Conservation (phyloP, 768 basidiomycete genomes). For the Cyathus striatus region DNA sequence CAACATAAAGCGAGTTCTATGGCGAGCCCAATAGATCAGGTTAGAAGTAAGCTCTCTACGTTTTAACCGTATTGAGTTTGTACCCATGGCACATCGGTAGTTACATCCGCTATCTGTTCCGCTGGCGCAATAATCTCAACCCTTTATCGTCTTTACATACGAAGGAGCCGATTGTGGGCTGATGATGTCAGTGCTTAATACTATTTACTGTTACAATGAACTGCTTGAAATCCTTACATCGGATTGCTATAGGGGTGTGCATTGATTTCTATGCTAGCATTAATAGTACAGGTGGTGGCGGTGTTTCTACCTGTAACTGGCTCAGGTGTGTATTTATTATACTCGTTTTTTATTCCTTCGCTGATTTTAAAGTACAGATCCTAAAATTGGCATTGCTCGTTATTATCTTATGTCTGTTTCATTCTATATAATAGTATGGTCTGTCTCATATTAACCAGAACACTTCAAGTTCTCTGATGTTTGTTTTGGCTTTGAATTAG, state of each 20-base stretch:
- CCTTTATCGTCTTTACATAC: neutral
- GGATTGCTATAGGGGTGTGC: slow-evolving; percentile 1
- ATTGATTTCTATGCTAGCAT: neutral
- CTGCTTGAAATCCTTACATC: neutral
- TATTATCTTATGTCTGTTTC: neutral
- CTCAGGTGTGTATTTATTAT: too few species aligned
- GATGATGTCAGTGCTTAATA: neutral
- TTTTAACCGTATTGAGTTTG: too few species aligned
- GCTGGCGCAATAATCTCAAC: neutral
- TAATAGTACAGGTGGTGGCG: neutral
- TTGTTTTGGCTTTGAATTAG: neutral
- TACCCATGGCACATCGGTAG: too few species aligned
- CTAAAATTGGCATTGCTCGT: neutral
- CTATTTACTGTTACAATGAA: neutral
- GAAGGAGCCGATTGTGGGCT: neutral
- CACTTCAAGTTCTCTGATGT: neutral
- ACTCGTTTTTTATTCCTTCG: neutral
- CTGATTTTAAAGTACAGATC: neutral
- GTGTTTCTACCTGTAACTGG: neutral
- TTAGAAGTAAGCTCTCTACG: too few species aligned
- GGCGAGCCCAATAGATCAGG: too few species aligned
- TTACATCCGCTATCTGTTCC: neutral
- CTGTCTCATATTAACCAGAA: too few species aligned
- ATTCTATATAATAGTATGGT: slow-evolving; percentile 1
- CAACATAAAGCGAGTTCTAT: too few species aligned